These are phyloP conservation scores for Coelastrella sp. DNA, from an alignment of 139 green algal species.

Conservation along the genomic window DNA sequence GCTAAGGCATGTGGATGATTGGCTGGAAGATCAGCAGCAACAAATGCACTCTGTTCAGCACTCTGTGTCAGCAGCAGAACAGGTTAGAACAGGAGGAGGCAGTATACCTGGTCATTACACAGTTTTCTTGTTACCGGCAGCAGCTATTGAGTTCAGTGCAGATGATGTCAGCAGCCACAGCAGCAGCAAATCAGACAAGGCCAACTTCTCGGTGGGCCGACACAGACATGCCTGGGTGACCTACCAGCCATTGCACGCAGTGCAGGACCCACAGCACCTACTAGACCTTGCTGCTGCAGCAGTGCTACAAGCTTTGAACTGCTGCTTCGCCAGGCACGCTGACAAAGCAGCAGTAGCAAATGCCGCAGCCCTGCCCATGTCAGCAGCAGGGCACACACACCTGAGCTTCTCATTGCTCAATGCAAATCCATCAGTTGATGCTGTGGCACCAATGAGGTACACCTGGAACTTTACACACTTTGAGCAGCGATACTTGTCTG, in stretches of 20 bases:
- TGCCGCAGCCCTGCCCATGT: conserved; percentile 8
- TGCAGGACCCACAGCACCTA: conserved; percentile 10
- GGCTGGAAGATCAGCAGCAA: conserved; percentile 24
- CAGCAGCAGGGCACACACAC: conserved; percentile 5
- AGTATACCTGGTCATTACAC: conserved; percentile 14
- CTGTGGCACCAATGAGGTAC: no score
- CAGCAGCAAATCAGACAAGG: not conserved
- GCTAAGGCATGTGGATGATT: conserved; percentile 18
- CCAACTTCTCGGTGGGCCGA: not conserved
- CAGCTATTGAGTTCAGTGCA: not conserved
- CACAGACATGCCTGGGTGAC: not conserved
- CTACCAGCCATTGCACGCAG: not conserved
- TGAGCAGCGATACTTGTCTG: conserved; percentile 40
- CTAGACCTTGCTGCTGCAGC: not conserved
- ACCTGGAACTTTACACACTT: not conserved
- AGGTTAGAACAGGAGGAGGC: not conserved
- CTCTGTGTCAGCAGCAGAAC: not conserved
- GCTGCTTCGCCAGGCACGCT: conserved; percentile 31
- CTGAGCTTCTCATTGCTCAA: conserved; percentile 39
- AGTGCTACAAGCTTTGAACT: not conserved
- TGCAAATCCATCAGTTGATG: conserved; percentile 16
- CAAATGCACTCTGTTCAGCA: not conserved
- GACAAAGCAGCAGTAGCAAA: not conserved
- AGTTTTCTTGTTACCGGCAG: not conserved
- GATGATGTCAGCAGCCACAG: conserved; percentile 18